These are phyloP conservation scores for Tephrocybe sp. DNA, from an alignment of 768 basidiomycete genomes.

Conservation along the genomic window DNA sequence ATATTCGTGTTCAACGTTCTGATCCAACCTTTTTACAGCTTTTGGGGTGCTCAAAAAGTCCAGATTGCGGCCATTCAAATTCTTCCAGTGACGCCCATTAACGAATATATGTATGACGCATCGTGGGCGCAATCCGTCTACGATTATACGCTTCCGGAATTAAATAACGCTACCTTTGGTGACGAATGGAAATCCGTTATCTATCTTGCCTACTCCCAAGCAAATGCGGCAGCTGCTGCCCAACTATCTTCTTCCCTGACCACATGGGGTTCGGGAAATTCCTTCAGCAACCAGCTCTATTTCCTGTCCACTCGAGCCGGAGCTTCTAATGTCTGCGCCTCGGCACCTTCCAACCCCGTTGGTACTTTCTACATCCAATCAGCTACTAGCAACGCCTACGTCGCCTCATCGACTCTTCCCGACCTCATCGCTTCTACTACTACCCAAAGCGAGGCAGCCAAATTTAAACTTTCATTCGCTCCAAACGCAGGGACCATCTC, in stretches of 20 bases:
- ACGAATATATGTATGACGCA: slow-evolving; percentile 31
- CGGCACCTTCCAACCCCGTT: slow-evolving; percentile 23
- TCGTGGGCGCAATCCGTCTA: slow-evolving; percentile 27
- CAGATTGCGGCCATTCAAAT: slow-evolving; percentile 35
- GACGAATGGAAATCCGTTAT: slow-evolving; percentile 36
- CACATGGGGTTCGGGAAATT: slow-evolving; percentile 31
- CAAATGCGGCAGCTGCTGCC: slow-evolving; percentile 24
- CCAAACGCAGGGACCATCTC: slow-evolving; percentile 29
- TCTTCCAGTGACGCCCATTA: slow-evolving; percentile 33
- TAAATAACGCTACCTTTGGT: slow-evolving; percentile 22
- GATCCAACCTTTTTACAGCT: slow-evolving; percentile 14
- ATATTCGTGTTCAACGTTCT: not conserved
- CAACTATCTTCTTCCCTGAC: slow-evolving; percentile 27
- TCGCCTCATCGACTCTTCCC: slow-evolving; percentile 20
- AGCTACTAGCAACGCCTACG: slow-evolving; percentile 20
- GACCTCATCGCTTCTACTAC: slow-evolving; percentile 25
- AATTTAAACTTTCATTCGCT: slow-evolving; percentile 26
- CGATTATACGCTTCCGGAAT: slow-evolving; percentile 25
- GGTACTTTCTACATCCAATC: slow-evolving; percentile 30
- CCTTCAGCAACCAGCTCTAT: slow-evolving; percentile 30
- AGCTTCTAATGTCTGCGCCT: slow-evolving; percentile 26
- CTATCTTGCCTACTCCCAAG: slow-evolving; percentile 30
- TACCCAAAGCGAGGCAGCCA: slow-evolving; percentile 17
- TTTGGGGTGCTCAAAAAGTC: slow-evolving; percentile 31
- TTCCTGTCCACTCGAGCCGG: slow-evolving; percentile 31